Conservation (phyloP, 2,329 filamentous ascomycete genomes). For the Alternaria rosae region DNA sequence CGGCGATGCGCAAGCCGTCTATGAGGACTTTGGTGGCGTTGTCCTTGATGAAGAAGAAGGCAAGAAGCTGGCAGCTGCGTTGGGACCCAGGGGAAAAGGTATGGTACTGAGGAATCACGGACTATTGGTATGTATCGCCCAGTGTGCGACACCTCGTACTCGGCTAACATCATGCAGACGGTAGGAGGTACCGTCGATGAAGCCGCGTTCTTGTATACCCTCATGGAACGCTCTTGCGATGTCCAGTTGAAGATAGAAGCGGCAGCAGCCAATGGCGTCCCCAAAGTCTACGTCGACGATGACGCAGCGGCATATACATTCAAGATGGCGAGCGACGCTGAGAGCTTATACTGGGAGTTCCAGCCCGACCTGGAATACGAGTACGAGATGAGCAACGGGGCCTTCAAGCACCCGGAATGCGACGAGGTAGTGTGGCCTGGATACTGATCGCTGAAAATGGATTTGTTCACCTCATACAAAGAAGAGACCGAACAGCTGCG, state of each 20-base stretch:
- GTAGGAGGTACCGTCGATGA: slow-evolving; percentile 77
- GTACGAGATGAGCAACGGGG: slow-evolving; percentile 38
- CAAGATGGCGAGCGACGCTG: slow-evolving; percentile 56
- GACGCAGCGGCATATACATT: slow-evolving; percentile 64
- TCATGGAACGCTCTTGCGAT: slow-evolving; percentile 73
- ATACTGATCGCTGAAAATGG: neutral
- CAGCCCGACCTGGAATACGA: slow-evolving; percentile 61
- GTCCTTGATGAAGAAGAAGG: slow-evolving; percentile 71
- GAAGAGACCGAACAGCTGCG: neutral
- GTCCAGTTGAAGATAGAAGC: slow-evolving; percentile 74
- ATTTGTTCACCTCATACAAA: neutral
- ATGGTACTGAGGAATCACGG: slow-evolving; percentile 76
- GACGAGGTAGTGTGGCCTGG: slow-evolving; percentile 17
- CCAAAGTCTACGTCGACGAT: slow-evolving; percentile 63
- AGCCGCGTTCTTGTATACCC: slow-evolving; percentile 72
- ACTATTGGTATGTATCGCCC: slow-evolving; percentile 55
- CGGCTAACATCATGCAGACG: slow-evolving; percentile 50
- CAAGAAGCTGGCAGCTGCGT: slow-evolving; percentile 66
- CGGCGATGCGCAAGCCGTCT: slow-evolving; percentile 68
- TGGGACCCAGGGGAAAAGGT: slow-evolving; percentile 68
- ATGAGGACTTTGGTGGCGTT: slow-evolving; percentile 69
- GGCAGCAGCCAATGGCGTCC: slow-evolving; percentile 62
- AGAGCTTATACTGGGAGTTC: slow-evolving; percentile 61
- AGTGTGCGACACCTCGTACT: neutral
- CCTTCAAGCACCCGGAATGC: slow-evolving; percentile 26